phyloP scores from a whole-genome alignment of 805 yeast genomes.

The Nakazawaea wickerhamii region DNA sequence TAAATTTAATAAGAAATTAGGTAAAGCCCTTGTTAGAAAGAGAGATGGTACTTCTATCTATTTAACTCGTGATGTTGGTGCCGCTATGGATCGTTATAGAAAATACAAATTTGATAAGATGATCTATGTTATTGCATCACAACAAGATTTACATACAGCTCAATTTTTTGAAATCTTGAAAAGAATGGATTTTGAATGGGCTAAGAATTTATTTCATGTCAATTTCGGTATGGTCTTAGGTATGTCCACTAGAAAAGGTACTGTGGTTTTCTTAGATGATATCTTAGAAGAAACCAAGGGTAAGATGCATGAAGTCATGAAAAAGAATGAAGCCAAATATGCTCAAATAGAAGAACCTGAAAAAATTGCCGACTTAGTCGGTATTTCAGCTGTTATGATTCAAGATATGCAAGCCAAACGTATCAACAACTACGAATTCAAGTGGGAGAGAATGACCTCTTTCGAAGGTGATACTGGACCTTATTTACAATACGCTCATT shows the following conservation, averaged over 20 bases:
- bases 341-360: conserved; percentile 93
- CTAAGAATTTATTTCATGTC: conserved; percentile 70
- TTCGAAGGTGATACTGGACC: conserved; percentile 99
- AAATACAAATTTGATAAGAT: conserved; percentile 85
- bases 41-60: conserved; percentile 94
- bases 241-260: conserved; percentile 97
- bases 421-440: conserved; percentile 90
- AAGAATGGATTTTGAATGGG: conserved; percentile 88
- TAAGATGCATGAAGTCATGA: conserved; percentile 95
- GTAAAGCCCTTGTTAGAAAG: conserved; percentile 88
- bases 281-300: conserved; percentile 91
- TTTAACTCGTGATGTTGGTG: conserved; percentile 94
- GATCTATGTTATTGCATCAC: conserved; percentile 94
- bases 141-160: conserved; percentile 90
- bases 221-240: conserved; percentile 98
- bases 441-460: conserved; percentile 97
- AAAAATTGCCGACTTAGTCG: conserved; percentile 89
- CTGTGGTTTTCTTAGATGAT: conserved; percentile 94
- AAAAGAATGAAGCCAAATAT: conserved; percentile 83
- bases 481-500: conserved; percentile 96
- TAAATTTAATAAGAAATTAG: conserved; percentile 82
- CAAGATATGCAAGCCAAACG: conserved; percentile 99
- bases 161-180: conserved; percentile 93
- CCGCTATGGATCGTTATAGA: conserved; percentile 86
- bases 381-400: conserved; percentile 96